Conservation (phyloP, 768 basidiomycete genomes). For the Kwoniella newhampshirensis region DNA sequence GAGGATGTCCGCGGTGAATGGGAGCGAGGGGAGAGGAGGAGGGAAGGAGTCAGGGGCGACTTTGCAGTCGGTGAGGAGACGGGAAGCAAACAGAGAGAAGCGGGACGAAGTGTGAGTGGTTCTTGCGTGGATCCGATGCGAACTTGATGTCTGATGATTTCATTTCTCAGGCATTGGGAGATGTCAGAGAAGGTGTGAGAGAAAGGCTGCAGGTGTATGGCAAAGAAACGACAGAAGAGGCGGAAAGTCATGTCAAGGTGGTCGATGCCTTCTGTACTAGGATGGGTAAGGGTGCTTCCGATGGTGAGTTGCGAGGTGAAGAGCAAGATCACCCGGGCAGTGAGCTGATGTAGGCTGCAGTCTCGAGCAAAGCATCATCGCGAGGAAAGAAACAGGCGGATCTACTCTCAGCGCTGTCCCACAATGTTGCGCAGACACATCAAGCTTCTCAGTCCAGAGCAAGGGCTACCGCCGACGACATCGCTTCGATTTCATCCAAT, state of each 20-base stretch:
- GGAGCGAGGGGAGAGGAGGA: constrained; percentile 58
- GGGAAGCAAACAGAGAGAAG: constrained; percentile 20
- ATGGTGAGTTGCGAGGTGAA: constrained; percentile 17
- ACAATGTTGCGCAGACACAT: constrained; percentile 12
- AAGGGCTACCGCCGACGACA: constrained; percentile 1
- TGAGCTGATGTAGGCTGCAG: constrained; percentile 4
- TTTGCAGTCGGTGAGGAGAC: constrained; percentile 15
- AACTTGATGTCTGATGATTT: neutral
- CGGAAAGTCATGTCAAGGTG: constrained; percentile 21
- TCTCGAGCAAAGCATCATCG: constrained; percentile 12
- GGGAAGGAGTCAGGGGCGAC: constrained; percentile 58
- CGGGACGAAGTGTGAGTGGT: constrained; percentile 27
- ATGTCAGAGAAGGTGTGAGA: constrained; percentile 19
- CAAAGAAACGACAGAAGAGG: constrained; percentile 15
- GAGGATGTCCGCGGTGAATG: constrained; percentile 43
- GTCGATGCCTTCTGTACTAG: constrained; percentile 30
- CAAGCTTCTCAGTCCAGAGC: constrained; percentile 6
- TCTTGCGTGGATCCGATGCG: neutral
- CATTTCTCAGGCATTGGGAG: constrained; percentile 20
- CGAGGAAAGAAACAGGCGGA: constrained; percentile 19
- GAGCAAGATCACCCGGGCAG: neutral
- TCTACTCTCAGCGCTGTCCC: constrained; percentile 8
- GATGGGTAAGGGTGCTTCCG: constrained; percentile 22
- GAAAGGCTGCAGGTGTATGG: constrained; percentile 26
- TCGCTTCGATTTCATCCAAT: constrained; percentile 9